These are phyloP conservation scores for Chlorella sp. DNA, from an alignment of 139 green algal genomes.

Conservation along the genomic window DNA sequence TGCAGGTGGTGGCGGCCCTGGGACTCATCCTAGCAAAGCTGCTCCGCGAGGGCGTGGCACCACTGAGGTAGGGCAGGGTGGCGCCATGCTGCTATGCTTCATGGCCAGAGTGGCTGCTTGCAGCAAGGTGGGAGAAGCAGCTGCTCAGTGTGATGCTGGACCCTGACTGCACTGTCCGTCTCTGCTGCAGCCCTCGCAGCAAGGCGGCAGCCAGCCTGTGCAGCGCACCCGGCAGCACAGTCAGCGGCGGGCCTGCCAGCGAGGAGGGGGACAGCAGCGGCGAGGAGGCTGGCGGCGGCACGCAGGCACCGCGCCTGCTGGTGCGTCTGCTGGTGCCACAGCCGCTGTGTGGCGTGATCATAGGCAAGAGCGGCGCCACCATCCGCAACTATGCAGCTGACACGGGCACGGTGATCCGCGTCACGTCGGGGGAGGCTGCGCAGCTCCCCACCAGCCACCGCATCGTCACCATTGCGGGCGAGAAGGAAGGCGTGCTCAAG, in stretches of 20 bases:
- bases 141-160: no score
- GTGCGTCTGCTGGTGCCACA: conserved; percentile 81
- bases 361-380: conserved; percentile 81
- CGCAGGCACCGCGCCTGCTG: conserved; percentile 25
- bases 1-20: conserved; percentile 73
- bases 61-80: neutral
- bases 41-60: conserved; percentile 48
- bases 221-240: neutral
- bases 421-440: neutral
- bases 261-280: neutral
- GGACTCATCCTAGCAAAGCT: conserved; percentile 82
- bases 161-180: no score
- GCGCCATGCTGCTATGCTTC: no score
- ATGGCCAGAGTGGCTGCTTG: no score
- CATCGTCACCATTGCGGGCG: conserved; percentile 47
- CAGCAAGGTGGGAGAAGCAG: no score
- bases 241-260: neutral
- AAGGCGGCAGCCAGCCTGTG: conserved; percentile 10
- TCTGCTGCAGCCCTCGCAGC: conserved; percentile 22
- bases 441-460: conserved; percentile 33
- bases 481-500: conserved; percentile 34
- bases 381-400: conserved; percentile 79
- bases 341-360: conserved; percentile 80
- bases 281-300: neutral
- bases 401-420: conserved; percentile 65